These are phyloP conservation scores for Cicer arietinum DNA, from an alignment of 306 rosid species.

Conservation along the genomic window DNA sequence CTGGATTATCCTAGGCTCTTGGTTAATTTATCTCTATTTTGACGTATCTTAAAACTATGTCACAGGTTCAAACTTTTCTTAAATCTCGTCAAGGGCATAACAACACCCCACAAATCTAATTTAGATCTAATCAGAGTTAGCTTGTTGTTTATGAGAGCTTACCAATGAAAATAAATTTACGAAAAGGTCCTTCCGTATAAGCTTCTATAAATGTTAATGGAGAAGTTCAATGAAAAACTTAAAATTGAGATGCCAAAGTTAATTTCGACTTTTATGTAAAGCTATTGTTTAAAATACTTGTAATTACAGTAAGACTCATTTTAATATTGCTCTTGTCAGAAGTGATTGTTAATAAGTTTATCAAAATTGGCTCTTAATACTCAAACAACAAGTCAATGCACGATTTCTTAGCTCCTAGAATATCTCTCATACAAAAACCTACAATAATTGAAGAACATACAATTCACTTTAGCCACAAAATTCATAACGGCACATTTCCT, in stretches of 20 bases:
- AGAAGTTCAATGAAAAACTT: background rate
- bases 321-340: background rate
- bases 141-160: background rate
- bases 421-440: constrained; percentile 3
- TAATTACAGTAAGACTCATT: background rate
- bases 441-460: background rate
- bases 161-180: background rate
- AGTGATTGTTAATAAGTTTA: background rate
- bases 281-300: background rate
- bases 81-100: constrained; percentile 15
- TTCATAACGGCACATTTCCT: background rate
- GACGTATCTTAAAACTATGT: constrained; percentile 23
- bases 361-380: background rate
- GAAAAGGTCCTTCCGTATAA: background rate
- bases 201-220: background rate
- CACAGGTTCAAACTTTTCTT: constrained; percentile 6
- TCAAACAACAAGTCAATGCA: background rate
- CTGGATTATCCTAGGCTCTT: background rate
- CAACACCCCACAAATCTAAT: constrained; percentile 20
- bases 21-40: constrained; percentile 1
- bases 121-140: background rate
- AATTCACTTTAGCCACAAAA: constrained; percentile 1
- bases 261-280: background rate
- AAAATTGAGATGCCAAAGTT: background rate
- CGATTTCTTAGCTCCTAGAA: constrained; percentile 5